Evolutionary conservation across 1,284 basidiomycete genomes (phyloP).

Genomic region (Mycosarcoma maydis): DNA sequence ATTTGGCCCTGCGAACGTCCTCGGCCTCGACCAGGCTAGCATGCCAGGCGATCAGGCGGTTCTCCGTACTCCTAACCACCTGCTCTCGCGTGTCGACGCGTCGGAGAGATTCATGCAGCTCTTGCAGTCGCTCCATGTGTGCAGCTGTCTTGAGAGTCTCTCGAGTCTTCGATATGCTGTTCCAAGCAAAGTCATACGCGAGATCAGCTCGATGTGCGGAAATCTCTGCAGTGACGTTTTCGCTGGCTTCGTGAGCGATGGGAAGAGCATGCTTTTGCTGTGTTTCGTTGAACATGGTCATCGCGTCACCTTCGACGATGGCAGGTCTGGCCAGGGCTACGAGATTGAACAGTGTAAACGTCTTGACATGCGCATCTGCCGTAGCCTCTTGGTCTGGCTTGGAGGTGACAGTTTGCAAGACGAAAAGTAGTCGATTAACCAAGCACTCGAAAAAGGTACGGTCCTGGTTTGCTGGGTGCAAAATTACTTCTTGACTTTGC

Average conservation of each 20-base stretch:
- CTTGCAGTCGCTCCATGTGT: slow-evolving; percentile 52
- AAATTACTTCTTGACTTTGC: slow-evolving; percentile 36
- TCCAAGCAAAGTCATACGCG: slow-evolving; percentile 36
- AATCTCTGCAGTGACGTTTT: background rate
- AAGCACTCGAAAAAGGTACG: slow-evolving; percentile 50
- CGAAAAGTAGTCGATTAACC: slow-evolving; percentile 33
- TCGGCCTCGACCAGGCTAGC: slow-evolving; percentile 42
- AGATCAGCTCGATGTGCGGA: background rate
- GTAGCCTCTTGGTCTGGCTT: background rate
- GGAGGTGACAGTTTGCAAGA: background rate
- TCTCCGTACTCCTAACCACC: slow-evolving; percentile 40
- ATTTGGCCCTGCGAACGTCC: slow-evolving; percentile 36
- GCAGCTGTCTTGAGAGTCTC: slow-evolving; percentile 51
- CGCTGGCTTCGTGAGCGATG: background rate
- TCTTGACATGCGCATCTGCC: slow-evolving; percentile 15
- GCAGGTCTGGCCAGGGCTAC: slow-evolving; percentile 36
- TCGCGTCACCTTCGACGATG: slow-evolving; percentile 32
- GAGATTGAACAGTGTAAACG: slow-evolving; percentile 43
- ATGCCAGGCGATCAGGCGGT: slow-evolving; percentile 56
- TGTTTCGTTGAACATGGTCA: slow-evolving; percentile 18
- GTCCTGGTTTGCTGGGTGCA: slow-evolving; percentile 45
- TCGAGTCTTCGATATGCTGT: slow-evolving; percentile 37
- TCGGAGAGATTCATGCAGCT: slow-evolving; percentile 43
- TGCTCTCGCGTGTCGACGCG: slow-evolving; percentile 42
- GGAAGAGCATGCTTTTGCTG: slow-evolving; percentile 11